Conservation (phyloP, 192 early-diverging fungal genomes). For the Paraglomus brasilianum region DNA sequence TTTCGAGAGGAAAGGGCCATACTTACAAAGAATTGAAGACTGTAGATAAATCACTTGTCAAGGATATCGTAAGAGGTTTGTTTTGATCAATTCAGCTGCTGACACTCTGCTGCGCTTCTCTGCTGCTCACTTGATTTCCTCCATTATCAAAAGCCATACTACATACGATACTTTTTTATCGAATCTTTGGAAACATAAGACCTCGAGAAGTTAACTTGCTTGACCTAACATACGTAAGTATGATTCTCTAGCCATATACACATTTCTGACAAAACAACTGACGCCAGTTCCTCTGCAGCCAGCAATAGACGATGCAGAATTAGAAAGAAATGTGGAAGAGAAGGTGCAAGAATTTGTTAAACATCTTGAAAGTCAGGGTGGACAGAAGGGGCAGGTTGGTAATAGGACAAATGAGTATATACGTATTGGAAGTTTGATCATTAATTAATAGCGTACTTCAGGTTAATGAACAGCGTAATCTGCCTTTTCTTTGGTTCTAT, state of each 20-base stretch:
- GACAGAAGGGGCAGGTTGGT: conserved; percentile 51
- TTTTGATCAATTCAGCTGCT: background rate
- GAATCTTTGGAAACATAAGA: conserved; percentile 52
- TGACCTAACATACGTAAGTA: conserved; percentile 53
- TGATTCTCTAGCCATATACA: background rate
- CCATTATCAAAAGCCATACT: conserved; percentile 41
- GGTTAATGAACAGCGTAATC: background rate
- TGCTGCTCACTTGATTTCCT: background rate
- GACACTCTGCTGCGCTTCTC: background rate
- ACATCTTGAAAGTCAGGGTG: conserved; percentile 34
- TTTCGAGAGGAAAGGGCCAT: background rate
- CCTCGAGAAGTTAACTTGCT: conserved; percentile 55
- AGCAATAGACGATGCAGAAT: conserved; percentile 53
- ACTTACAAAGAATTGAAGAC: conserved; percentile 21
- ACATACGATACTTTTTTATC: conserved; percentile 63
- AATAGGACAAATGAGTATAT: background rate
- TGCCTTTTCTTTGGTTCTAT: conserved; percentile 1
- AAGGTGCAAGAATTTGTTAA: conserved; percentile 49
- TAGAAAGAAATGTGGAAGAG: conserved; percentile 51
- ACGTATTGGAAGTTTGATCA: no score
- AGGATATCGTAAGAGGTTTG: conserved; percentile 44
- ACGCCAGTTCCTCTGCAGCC: conserved; percentile 36
- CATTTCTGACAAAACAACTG: background rate
- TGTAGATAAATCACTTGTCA: conserved; percentile 35
- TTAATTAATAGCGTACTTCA: background rate